These are phyloP conservation scores for Populus davidiana DNA, from an alignment of 345 rosid genomes.

Conservation along the genomic window DNA sequence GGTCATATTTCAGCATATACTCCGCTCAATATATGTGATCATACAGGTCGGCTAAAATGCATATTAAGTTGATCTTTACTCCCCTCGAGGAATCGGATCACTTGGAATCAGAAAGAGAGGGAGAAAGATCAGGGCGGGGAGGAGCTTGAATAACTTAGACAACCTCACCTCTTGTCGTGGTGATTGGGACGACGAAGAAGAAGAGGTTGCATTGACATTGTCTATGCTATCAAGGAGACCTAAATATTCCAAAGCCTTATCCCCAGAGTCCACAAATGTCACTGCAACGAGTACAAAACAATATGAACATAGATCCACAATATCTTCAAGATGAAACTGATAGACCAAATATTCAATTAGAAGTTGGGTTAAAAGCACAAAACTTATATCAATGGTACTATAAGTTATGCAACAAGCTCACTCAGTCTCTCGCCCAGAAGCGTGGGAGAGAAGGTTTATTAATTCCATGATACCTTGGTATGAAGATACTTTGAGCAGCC, in stretches of 20 bases:
- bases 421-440: neutral
- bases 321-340: neutral
- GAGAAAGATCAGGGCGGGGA: neutral
- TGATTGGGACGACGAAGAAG: slow-evolving; percentile 20
- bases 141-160: neutral
- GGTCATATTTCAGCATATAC: neutral
- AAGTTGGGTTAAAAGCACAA: neutral
- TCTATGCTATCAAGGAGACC: slow-evolving; percentile 37
- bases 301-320: neutral
- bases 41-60: neutral
- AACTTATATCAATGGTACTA: neutral
- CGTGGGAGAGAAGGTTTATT: neutral
- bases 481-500: slow-evolving; percentile 44
- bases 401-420: neutral
- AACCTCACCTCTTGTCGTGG: slow-evolving; percentile 25
- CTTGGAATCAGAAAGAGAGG: neutral
- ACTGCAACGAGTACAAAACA: slow-evolving; percentile 28
- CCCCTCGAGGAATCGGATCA: neutral
- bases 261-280: slow-evolving; percentile 54
- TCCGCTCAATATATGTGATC: neutral
- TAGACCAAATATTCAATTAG: neutral
- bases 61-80: neutral
- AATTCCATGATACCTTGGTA: slow-evolving; percentile 38
- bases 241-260: slow-evolving; percentile 52
- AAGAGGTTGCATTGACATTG: slow-evolving; percentile 1